Evolutionary conservation across 192 early-diverging fungal species (phyloP).

Genomic region (Backusella psychrophila): DNA sequence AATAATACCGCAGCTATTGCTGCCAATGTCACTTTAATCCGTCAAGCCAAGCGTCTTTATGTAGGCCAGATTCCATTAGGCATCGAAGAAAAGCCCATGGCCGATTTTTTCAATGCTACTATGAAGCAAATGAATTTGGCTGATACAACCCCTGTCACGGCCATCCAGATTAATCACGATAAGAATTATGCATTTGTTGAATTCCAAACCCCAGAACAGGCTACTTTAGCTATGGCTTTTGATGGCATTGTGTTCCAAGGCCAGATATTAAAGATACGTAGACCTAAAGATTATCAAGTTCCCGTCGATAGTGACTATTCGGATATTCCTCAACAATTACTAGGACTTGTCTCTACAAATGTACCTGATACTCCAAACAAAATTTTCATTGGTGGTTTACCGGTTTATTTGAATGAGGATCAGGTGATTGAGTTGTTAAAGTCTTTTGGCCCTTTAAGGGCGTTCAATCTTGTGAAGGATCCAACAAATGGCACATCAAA

Average conservation of each 20-base stretch:
- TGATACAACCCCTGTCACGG: slow-evolving; percentile 67
- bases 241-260: slow-evolving; percentile 88
- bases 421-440: slow-evolving; percentile 93
- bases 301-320: slow-evolving; percentile 49
- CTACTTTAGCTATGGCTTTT: slow-evolving; percentile 87
- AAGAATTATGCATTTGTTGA: slow-evolving; percentile 97
- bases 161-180: slow-evolving; percentile 89
- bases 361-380: slow-evolving; percentile 92
- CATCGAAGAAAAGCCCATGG: slow-evolving; percentile 70
- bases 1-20: slow-evolving; percentile 49
- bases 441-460: slow-evolving; percentile 90
- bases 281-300: slow-evolving; percentile 91
- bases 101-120: slow-evolving; percentile 84
- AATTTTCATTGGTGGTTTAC: slow-evolving; percentile 92
- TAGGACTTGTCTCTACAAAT: slow-evolving; percentile 82
- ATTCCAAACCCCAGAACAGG: slow-evolving; percentile 86
- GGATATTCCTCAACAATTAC: slow-evolving; percentile 61
- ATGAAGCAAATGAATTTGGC: slow-evolving; percentile 78
- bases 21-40: slow-evolving; percentile 51
- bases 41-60: slow-evolving; percentile 87
- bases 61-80: slow-evolving; percentile 87
- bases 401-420: slow-evolving; percentile 83
- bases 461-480: slow-evolving; percentile 95
- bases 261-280: slow-evolving; percentile 83
- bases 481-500: slow-evolving; percentile 37